Evolutionary conservation across 345 rosid species (phyloP), one percentile per base, ranked within the genome.

Genomic region (Pugionium dolabratum): DNA sequence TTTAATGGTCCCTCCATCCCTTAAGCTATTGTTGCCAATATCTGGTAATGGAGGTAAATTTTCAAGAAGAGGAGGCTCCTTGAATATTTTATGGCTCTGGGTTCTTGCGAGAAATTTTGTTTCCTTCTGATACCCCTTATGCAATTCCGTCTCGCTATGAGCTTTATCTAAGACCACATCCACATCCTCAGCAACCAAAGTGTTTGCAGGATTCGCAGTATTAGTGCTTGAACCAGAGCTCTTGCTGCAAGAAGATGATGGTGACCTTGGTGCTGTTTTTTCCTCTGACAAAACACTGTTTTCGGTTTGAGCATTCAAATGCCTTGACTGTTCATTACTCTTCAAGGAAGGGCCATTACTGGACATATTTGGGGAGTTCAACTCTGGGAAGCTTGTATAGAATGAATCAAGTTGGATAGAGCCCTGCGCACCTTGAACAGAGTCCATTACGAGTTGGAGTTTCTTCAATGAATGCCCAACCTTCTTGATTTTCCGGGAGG

Each of bases 401-500:
- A 94, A 90, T 39, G 99, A 85, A 39, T 85, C 93, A n/a, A 90
- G 82, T 62, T 84, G 92, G 71, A 94, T 79, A 45, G 97, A 65
- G 37, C 95, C 89, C 75, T 90, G 82, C 11, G 85, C 85, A 59
- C 99, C 99, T 82, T 88, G 92, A 46, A 94, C 99, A 1, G 99
- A 83, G 71, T 94, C 86, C 5, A 94, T 88, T 59, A 94, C 97
- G 6, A 78, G 84, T 66, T 94, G 97, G 65, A 94, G 94, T 72
- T 94, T 94, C 87, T 69, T 88, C 55, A 94, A 69, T 32, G 97
- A 86, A 71, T 86, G 96, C 31, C 92, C 94, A 40, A 94, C 99
- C 82, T 94, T 94, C 81, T 94, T 94, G 79, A 94, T 84, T 83
- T 90, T 90, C 49, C 98, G 81, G 34, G 98, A 90, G 9, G 97